Conservation (phyloP, 148 eudicot species). For the Suaeda aralocaspica region DNA sequence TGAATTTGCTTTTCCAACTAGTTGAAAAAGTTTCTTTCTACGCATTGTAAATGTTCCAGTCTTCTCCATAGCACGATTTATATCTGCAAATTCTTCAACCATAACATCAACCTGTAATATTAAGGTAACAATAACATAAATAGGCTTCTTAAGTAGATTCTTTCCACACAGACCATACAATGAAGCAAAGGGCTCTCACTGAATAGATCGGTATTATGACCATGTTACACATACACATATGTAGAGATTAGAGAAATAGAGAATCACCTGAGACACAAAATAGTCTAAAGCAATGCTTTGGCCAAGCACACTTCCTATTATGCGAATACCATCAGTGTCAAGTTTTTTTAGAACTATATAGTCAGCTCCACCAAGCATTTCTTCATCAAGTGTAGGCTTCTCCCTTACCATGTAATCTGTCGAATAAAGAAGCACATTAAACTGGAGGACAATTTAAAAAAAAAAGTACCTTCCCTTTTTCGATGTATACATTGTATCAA, state of each 20-base stretch:
- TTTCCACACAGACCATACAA: neutral
- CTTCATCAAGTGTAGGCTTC: slow-evolving; percentile 62
- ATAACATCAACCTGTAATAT: slow-evolving; percentile 76
- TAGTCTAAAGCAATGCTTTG: slow-evolving; percentile 94
- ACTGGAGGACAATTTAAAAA: neutral
- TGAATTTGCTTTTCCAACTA: slow-evolving; percentile 95
- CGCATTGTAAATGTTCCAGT: slow-evolving; percentile 85
- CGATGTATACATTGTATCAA: neutral
- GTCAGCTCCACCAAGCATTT: slow-evolving; percentile 93
- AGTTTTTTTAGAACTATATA: slow-evolving; percentile 68
- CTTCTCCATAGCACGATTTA: slow-evolving; percentile 91
- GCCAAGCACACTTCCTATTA: slow-evolving; percentile 89
- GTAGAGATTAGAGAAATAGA: neutral
- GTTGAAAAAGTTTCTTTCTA: slow-evolving; percentile 86
- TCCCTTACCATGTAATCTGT: slow-evolving; percentile 87
- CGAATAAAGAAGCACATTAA: slow-evolving; percentile 9
- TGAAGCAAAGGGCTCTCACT: neutral
- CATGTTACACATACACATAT: neutral
- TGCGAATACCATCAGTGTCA: slow-evolving; percentile 80
- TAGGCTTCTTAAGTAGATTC: neutral
- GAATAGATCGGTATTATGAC: neutral
- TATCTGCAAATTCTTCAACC: slow-evolving; percentile 81
- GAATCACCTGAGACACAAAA: slow-evolving; percentile 81
- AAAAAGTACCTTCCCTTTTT: neutral
- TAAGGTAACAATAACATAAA: neutral